Base-by-base conservation (phyloP, 2,329 filamentous ascomycete species). In the Dactylellina haptotyla region DNA sequence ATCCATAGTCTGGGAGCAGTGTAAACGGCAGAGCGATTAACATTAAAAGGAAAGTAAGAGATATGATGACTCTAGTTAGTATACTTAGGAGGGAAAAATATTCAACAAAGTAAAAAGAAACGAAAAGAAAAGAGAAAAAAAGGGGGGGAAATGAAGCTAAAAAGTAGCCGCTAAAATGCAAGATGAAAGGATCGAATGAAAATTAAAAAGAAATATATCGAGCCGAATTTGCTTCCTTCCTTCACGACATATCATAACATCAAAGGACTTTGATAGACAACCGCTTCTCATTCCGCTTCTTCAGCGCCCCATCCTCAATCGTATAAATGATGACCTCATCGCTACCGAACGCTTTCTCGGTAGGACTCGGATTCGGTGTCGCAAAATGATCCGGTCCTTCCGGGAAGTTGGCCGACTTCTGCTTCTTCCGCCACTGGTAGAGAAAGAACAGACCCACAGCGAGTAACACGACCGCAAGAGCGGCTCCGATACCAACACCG, bases 361-460 rank as follows among this genome's bases (percentile, higher is more conserved):
- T 59, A 14, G 64, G 64, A 30, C 64, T 67, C 1, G 54, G 20
- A n/a, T 32, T 54, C 12, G 64, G 64, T 1, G 53, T 67, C 3
- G 54, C 18, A 14, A 58, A 58, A 46, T 67, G 64, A 23, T 67
- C 64, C 12, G 64, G 64, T 5, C 64, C 64, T 18, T 67, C 54
- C 6, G 64, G 64, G 25, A 67, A 67, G 9, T 67, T 67, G 0
- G 64, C 53, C 2, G 48, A 32, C 14, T 51, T 28, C 20, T 67
- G 26, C 12, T 32, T 67, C 45, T 20, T 59, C 14, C 54, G 34
- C 64, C 64, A 67, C 16, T 54, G 64, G 12, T 53, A 54, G 12
- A 67, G 37, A 4, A 59, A 37, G 39, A 54, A 57, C 1, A 39
- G 5, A 5, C 25, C 2, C 1, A 53, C 6, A 16, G 25, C 23